Base-by-base conservation (phyloP, 768 basidiomycete species). In the Chalciporus chontae region DNA sequence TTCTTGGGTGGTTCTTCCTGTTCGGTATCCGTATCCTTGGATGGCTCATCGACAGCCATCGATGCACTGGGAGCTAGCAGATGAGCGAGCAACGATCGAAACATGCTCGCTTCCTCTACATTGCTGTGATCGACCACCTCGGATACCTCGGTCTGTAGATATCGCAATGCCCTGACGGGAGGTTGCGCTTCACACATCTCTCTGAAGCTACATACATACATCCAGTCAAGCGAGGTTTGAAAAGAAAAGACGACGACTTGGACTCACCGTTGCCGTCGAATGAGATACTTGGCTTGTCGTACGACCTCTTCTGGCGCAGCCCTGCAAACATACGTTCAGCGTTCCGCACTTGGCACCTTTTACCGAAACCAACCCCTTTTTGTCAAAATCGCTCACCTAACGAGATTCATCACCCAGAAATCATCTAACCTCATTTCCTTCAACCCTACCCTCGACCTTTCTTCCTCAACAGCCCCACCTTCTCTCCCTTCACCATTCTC, bases 361-460 rank as follows among this genome's bases (percentile, higher is more conserved):
- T n/a, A n/a, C n/a, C n/a, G n/a, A n/a, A n/a, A n/a, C n/a, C n/a
- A n/a, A 1, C 31, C 18, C 50, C 27, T 41, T 0, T 31, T 17
- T n/a, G 14, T 23, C 3, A 27, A 23, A 23, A 34, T 2, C 2
- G 42, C 77, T 31, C 50, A 88, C 89, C 87, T 78, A 54, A 75
- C 63, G 31, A 91, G 62, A 31, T 70, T 72, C 83, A 90, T 85
- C 64, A 72, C 75, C 89, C 90, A 92, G 53, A 92, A 83, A 64
- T 90, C 89, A 59, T 86, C 81, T 63, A 91, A 55, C 51, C 87
- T 71, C 50, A 65, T 72, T 56, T 81, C 78, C 47, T 64, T 54
- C 40, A 56, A 27, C 14, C 43, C 51, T 11, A 29, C 23, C 26
- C 29, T 56, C 32, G 48, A 27, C 7, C 40, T 37, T 7, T 55